Conservation (phyloP, 352 stramenopile genomes). For the Phytophthora podocarpi region DNA sequence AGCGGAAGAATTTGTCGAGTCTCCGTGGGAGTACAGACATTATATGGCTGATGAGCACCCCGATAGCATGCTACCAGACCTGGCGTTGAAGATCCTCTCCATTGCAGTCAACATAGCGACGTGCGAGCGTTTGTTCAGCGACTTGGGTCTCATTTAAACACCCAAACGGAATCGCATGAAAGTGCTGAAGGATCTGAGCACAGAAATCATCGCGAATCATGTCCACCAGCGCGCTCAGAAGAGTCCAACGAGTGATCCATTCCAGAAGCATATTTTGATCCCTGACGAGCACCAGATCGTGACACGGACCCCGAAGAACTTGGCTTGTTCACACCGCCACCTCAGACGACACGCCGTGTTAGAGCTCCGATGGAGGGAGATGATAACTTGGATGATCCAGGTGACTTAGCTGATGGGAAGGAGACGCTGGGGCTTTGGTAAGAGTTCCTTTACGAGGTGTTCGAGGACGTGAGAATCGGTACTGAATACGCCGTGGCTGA, state of each 20-base stretch:
- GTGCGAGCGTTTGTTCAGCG: slow-evolving; percentile 8
- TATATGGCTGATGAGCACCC: slow-evolving; percentile 2
- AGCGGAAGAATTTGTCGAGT: neutral
- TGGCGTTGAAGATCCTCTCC: slow-evolving; percentile 4
- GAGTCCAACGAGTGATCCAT: neutral
- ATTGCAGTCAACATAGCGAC: slow-evolving; percentile 11
- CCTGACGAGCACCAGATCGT: slow-evolving; percentile 2
- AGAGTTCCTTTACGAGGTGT: neutral
- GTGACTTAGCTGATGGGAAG: neutral
- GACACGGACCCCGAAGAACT: neutral
- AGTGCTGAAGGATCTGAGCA: neutral
- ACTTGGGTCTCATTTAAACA: slow-evolving; percentile 3
- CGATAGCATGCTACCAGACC: neutral
- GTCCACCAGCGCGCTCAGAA: neutral
- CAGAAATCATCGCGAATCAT: slow-evolving; percentile 1
- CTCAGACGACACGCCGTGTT: neutral
- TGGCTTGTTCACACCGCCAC: neutral
- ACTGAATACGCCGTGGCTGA: neutral
- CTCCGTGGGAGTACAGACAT: slow-evolving; percentile 4
- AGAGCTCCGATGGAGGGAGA: neutral
- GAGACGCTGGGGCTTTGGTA: neutral
- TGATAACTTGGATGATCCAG: neutral
- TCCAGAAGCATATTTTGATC: slow-evolving; percentile 1
- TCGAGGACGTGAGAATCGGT: neutral
- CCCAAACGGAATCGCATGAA: neutral